Base-by-base conservation (phyloP, 257 asterid genomes). In the Ocimum tenuiflorum region DNA sequence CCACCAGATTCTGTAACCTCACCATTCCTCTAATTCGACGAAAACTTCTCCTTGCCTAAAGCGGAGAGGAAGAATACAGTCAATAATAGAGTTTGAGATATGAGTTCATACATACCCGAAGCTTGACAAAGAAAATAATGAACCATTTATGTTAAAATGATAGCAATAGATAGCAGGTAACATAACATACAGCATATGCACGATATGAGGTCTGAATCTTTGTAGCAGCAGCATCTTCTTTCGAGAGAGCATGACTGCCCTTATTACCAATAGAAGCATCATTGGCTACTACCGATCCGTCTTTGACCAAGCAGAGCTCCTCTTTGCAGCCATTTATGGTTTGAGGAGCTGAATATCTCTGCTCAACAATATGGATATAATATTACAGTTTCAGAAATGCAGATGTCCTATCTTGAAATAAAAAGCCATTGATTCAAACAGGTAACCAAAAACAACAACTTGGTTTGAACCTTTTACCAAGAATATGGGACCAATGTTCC, bases 141-240 rank as follows among this genome's bases (percentile, higher is more conserved):
- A 13, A 31, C 18, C 42, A 14, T 6, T 17, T 27, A 27, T 45
- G 62, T 17, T 10, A 33, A 43, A 38, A 35, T 3, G 15, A 33
- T 51, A 65, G 42, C 22, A 50, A 31, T 8, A 48, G 22, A 43
- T 18, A 55, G 19, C 29, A 59, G 3, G 48, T 46, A 42, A 17
- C 15, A 61, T 69, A 29, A 39, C 68, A 2, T 77, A 81, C 90
- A 85, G 64, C 24, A 42, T 86, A 65, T 52, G 90, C 90, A 15
- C 99, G 90, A 73, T 76, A 86, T 62, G 86, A 86, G 46, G 87
- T 81, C 81, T 92, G 99, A 77, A 92, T 90, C 80, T 63, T 77
- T 50, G 76, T 80, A 55, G 99, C 99, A 49, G 96, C 97, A 62
- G 75, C 75, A 58, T 85, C 77, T 73, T 89, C 90, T 6, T 70